Evolutionary conservation across 805 yeast species (phyloP).

Genomic region (Barnettozyma siamensis): DNA sequence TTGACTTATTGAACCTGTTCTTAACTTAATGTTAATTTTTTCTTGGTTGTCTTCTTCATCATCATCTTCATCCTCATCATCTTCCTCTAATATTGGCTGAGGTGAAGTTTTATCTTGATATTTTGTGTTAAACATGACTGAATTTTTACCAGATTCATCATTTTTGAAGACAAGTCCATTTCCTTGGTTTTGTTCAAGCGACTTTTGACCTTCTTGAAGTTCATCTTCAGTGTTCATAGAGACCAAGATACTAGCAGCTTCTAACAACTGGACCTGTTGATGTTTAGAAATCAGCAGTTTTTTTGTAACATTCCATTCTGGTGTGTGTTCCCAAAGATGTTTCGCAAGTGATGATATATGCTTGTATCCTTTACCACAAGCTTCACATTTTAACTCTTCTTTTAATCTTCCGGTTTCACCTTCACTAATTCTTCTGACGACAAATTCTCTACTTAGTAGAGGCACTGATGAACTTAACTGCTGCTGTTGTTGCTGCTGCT

Average conservation of each 20-base stretch:
- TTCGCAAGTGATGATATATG: constrained; percentile 85
- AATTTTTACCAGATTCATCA: neutral
- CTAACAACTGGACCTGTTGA: constrained; percentile 23
- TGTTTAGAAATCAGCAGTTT: constrained; percentile 54
- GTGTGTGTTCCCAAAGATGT: constrained; percentile 91
- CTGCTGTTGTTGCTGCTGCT: constrained; percentile 9
- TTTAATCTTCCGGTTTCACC: constrained; percentile 82
- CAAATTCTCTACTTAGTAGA: constrained; percentile 54
- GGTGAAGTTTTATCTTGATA: constrained; percentile 13
- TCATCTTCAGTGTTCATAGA: constrained; percentile 15
- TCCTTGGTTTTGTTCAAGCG: neutral
- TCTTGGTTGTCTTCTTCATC: constrained; percentile 5
- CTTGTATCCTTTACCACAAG: constrained; percentile 88
- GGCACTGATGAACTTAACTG: constrained; percentile 32
- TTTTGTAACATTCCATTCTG: constrained; percentile 87
- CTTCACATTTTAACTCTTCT: constrained; percentile 82
- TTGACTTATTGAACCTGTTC: constrained; percentile 40
- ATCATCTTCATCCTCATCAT: constrained; percentile 5
- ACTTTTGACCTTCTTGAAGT: neutral
- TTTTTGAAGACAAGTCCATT: constrained; percentile 7
- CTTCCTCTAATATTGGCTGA: constrained; percentile 10
- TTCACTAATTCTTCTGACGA: constrained; percentile 76
- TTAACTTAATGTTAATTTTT: constrained; percentile 15
- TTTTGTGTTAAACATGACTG: constrained; percentile 12
- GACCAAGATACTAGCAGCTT: constrained; percentile 23